phyloP scores from a whole-genome alignment of 441 rosid species.

The Populus hybrid region DNA sequence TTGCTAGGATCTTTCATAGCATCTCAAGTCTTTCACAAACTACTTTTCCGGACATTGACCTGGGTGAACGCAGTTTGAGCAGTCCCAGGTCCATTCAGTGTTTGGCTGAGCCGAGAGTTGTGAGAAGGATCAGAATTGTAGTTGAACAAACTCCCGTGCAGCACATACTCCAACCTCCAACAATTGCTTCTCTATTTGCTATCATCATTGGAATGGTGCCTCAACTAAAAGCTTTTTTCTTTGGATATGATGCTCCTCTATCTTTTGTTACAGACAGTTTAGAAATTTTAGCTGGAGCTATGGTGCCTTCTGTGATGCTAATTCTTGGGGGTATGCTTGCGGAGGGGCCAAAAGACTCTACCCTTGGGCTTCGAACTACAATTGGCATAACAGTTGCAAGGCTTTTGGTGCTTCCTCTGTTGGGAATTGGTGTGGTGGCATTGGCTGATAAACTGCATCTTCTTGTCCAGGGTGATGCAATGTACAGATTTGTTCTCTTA shows the following conservation, averaged over 20 bases:
- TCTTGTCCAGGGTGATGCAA: constrained; percentile 53
- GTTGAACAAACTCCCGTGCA: constrained; percentile 84
- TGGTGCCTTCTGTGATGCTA: constrained; percentile 97
- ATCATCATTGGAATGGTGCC: constrained; percentile 72
- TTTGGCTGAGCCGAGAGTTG: constrained; percentile 81
- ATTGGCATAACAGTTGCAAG: constrained; percentile 70
- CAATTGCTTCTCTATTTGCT: constrained; percentile 78
- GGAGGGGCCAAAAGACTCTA: constrained; percentile 84
- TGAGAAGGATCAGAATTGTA: constrained; percentile 77
- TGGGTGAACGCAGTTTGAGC: constrained; percentile 31
- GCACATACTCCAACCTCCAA: constrained; percentile 92
- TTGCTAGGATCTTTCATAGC: constrained; percentile 66
- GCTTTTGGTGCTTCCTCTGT: constrained; percentile 77
- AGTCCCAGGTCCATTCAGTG: constrained; percentile 76
- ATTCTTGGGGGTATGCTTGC: constrained; percentile 92
- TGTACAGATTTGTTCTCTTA: constrained; percentile 77
- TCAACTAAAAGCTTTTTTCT: constrained; percentile 61
- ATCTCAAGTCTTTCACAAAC: constrained; percentile 44
- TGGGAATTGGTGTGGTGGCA: constrained; percentile 69
- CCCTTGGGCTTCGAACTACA: constrained; percentile 74
- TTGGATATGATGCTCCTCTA: constrained; percentile 78
- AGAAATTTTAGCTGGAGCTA: constrained; percentile 72
- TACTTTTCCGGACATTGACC: constrained; percentile 56
- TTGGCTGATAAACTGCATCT: constrained; percentile 56
- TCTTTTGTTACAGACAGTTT: constrained; percentile 81